phyloP scores from a whole-genome alignment of 345 rosid species.

The Toxicodendron radicans region DNA sequence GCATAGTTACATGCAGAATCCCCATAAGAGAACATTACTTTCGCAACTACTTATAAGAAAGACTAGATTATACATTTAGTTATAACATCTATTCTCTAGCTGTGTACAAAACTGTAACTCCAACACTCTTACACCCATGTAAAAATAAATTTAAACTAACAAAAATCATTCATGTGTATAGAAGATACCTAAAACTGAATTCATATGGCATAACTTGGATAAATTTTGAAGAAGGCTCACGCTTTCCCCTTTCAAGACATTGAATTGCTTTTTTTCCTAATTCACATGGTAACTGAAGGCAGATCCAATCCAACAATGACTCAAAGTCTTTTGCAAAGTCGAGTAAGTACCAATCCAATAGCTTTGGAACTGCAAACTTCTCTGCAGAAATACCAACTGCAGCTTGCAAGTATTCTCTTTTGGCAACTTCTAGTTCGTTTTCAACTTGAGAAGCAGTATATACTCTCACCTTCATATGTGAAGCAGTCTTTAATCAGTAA shows the following conservation, averaged over 20 bases:
- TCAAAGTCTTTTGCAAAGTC: conserved; percentile 85
- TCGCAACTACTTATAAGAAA: conserved; percentile 17
- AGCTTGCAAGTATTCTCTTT: conserved; percentile 78
- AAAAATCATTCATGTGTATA: conserved; percentile 35
- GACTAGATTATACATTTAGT: conserved; percentile 22
- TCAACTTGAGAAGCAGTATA: conserved; percentile 69
- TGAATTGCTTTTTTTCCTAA: conserved; percentile 64
- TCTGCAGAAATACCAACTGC: conserved; percentile 55
- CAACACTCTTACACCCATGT: conserved; percentile 19
- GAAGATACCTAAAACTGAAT: conserved; percentile 73
- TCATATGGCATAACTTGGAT: conserved; percentile 67
- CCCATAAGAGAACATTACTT: conserved; percentile 1
- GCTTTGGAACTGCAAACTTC: conserved; percentile 65
- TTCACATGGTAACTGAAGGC: conserved; percentile 82
- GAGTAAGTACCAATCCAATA: conserved; percentile 77
- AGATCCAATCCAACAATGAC: conserved; percentile 83
- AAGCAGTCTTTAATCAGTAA: conserved; percentile 27
- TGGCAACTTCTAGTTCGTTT: conserved; percentile 64
- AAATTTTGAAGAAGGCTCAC: conserved; percentile 39
- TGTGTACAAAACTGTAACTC: conserved; percentile 33
- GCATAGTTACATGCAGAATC: conserved; percentile 19
- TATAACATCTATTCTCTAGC: conserved; percentile 29
- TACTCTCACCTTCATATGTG: conserved; percentile 58
- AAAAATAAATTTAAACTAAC: conserved; percentile 15
- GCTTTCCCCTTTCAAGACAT: conserved; percentile 60